phyloP scores from a whole-genome alignment of 1,284 basidiomycete species.

The Ustilago curta region DNA sequence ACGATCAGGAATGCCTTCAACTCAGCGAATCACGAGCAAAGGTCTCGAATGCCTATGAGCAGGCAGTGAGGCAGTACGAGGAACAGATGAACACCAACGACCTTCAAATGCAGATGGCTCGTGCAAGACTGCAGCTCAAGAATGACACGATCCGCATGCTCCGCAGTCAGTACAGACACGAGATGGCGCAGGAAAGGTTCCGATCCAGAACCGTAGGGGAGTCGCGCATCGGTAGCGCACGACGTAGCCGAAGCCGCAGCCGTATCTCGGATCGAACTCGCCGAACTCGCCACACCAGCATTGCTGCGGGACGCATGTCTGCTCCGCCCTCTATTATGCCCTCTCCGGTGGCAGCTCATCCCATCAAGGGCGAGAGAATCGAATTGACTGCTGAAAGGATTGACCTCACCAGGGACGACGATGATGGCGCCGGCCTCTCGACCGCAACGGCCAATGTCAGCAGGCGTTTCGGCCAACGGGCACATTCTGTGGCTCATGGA shows the following conservation, averaged over 20 bases:
- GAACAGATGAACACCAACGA: not conserved
- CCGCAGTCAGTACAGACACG: not conserved
- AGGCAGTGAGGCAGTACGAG: not conserved
- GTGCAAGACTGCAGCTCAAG: not conserved
- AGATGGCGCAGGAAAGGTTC: not conserved
- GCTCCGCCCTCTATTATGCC: not conserved
- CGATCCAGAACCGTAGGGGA: not conserved
- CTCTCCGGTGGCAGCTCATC: not conserved
- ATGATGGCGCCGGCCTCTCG: not conserved
- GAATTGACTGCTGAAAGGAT: slow-evolving; percentile 7
- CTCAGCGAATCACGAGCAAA: not conserved
- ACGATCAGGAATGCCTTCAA: not conserved
- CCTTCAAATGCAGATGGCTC: not conserved
- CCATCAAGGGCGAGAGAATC: slow-evolving; percentile 6
- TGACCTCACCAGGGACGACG: slow-evolving; percentile 4
- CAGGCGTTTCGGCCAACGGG: not conserved
- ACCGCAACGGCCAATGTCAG: not conserved
- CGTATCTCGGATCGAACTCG: not conserved
- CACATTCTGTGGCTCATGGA: not conserved
- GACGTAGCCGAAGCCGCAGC: slow-evolving; percentile 17
- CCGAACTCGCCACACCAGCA: not conserved
- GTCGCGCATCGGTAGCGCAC: slow-evolving; percentile 5
- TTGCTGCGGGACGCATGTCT: not conserved
- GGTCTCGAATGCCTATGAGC: not conserved
- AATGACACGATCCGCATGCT: slow-evolving; percentile 17